Evolutionary conservation across 2,329 filamentous ascomycete genomes (phyloP).

Genomic region (Rutstroemia sp.): DNA sequence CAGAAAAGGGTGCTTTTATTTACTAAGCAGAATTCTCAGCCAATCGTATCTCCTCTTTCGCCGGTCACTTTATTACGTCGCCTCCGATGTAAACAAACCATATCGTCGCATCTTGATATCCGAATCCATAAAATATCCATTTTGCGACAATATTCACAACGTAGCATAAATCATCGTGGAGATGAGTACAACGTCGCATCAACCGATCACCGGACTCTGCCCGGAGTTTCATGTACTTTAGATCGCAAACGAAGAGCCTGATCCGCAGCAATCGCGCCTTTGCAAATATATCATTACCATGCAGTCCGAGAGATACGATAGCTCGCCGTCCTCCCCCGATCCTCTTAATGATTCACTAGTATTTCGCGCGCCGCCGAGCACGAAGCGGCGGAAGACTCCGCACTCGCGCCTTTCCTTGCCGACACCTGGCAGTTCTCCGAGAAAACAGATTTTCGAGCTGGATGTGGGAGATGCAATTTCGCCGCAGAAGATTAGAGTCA

Average conservation of each 20-base stretch:
- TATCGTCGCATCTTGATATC: slow-evolving; percentile 3
- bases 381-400: slow-evolving; percentile 22
- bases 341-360: slow-evolving; percentile 27
- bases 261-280: neutral
- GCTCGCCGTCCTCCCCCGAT: slow-evolving; percentile 28
- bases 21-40: neutral
- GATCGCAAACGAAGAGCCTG: neutral
- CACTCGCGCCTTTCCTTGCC: slow-evolving; percentile 20
- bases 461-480: slow-evolving; percentile 29
- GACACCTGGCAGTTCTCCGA: slow-evolving; percentile 25
- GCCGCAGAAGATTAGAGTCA: slow-evolving; percentile 30
- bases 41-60: neutral
- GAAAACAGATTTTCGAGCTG: slow-evolving; percentile 30
- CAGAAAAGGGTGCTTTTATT: neutral
- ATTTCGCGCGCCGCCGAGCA: slow-evolving; percentile 23
- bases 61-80: neutral
- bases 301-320: slow-evolving; percentile 16
- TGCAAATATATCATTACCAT: slow-evolving; percentile 3
- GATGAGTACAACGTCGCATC: neutral
- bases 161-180: neutral
- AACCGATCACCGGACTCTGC: neutral
- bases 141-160: slow-evolving; percentile 10
- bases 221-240: slow-evolving; percentile 6
- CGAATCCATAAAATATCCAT: neutral
- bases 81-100: slow-evolving; percentile 8